These are phyloP conservation scores for Thymus quinquecostatus DNA, from an alignment of 257 asterid species.

Conservation along the genomic window DNA sequence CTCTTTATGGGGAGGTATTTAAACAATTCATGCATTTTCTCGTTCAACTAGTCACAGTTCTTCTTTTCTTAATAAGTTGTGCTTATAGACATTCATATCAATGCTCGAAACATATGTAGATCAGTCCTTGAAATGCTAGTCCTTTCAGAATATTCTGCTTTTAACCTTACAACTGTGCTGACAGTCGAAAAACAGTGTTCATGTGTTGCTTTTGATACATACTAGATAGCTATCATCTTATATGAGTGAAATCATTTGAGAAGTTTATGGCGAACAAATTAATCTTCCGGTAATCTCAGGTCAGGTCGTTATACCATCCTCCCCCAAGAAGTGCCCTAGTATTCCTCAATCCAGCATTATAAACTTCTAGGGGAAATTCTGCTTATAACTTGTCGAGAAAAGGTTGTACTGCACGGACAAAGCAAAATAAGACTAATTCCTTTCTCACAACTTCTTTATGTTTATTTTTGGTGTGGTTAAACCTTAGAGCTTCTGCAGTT, in stretches of 20 bases:
- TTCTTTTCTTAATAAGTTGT: not conserved
- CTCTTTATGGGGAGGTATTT: constrained; percentile 78
- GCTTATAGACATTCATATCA: not conserved
- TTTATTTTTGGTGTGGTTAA: no score
- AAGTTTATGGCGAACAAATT: not conserved
- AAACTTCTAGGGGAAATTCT: no score
- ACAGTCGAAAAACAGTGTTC: not conserved
- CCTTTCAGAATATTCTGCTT: not conserved
- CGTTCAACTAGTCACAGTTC: not conserved
- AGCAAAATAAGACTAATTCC: no score
- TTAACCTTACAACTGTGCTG: not conserved
- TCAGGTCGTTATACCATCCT: not conserved
- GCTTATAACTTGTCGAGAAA: no score
- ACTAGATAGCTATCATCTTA: not conserved
- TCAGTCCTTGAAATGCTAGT: not conserved
- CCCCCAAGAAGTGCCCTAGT: not conserved
- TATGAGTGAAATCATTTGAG: not conserved
- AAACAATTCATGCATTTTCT: not conserved
- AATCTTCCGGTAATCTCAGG: not conserved
- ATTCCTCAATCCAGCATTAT: not conserved
- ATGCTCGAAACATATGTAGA: not conserved
- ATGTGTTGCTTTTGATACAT: not conserved
- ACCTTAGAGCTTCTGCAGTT: no score
- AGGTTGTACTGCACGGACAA: no score
- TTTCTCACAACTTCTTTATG: no score